Evolutionary conservation across 2,329 filamentous ascomycete species (phyloP), one percentile per base, ranked within the genome.

Genomic region (Periconia sp.): DNA sequence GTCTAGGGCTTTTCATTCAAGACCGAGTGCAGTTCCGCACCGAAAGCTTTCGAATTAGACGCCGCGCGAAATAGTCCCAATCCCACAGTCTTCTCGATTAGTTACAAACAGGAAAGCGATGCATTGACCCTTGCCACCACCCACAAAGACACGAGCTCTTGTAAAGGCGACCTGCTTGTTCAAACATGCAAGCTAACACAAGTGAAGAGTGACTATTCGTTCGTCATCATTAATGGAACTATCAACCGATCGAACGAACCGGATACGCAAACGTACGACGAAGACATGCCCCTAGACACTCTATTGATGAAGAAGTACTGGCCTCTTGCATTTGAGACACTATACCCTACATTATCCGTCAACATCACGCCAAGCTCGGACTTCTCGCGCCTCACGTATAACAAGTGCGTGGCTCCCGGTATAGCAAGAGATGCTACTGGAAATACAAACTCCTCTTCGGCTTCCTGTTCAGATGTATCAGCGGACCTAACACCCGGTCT

Each of bases 1-100:
- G 15, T 13, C 12, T 23, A 53, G 47, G 47, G 43, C n/a, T 51
- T 53, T 29, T 43, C 40, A 2, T 56, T 56, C 35, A 42, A 47
- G 26, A 19, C 29, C 12, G 33, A 40, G 10, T 56, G 52, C 35
- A 28, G 28, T 6, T 42, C 46, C 2, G 19, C 34, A 4, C 24
- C 39, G 3, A 13, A 23, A 15, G 13, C 41, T 1, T 50, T 48
- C 30, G 46, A 55, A 23, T 34, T 55, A 10, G 19, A 9, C 35
- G 31, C 15, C 19, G 19, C n/a, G 16, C 17, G 30, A 24, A 32
- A 31, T 13, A 26, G 40, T 8, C 36, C 46, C 28, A 52, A 42
- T n/a, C 17, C 37, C 9, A 45, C 43, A 2, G 44, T 56, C 39
- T 56, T 56, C 39, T 50, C 49, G 4, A 26, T 53, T 17, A 25